Conservation (phyloP, 768 basidiomycete genomes). For the Pleurotus citrinopileatus region DNA sequence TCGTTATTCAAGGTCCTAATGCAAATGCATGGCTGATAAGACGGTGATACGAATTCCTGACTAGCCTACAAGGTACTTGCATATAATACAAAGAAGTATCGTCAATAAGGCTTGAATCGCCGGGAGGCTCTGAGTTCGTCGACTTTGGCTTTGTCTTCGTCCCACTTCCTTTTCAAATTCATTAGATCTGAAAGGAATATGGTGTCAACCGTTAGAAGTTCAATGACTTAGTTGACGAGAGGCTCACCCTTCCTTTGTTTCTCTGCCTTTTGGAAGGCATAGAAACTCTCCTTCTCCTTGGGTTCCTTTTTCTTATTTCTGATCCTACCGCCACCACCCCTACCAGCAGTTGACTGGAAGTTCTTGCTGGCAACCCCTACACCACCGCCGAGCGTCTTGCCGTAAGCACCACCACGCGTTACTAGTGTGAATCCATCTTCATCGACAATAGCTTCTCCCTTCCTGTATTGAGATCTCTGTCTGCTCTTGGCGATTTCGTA, state of each 20-base stretch:
- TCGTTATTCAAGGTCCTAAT: too few species aligned
- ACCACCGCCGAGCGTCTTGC: conserved; percentile 84
- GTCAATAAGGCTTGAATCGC: conserved; percentile 83
- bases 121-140: conserved; percentile 76
- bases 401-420: conserved; percentile 88
- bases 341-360: conserved; percentile 57
- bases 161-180: conserved; percentile 80
- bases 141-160: conserved; percentile 84
- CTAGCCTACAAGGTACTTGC: too few species aligned
- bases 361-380: conserved; percentile 59
- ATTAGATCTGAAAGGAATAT: conserved; percentile 49
- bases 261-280: conserved; percentile 89
- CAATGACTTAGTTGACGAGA: conserved; percentile 1
- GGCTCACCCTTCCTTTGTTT: conserved; percentile 77
- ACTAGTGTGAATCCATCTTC: conserved; percentile 96
- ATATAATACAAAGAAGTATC: too few species aligned
- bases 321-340: conserved; percentile 36
- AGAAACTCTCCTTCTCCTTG: conserved; percentile 76
- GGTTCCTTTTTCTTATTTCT: conserved; percentile 51
- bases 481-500: conserved; percentile 60
- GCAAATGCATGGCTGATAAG: too few species aligned
- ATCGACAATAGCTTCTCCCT: conserved; percentile 88
- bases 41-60: too few species aligned
- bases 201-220: conserved; percentile 8
- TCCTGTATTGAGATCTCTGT: conserved; percentile 64